Evolutionary conservation across 129 eudicot genomes (phyloP), one percentile per base, ranked within the genome.

Genomic region (Artemisia annua): DNA sequence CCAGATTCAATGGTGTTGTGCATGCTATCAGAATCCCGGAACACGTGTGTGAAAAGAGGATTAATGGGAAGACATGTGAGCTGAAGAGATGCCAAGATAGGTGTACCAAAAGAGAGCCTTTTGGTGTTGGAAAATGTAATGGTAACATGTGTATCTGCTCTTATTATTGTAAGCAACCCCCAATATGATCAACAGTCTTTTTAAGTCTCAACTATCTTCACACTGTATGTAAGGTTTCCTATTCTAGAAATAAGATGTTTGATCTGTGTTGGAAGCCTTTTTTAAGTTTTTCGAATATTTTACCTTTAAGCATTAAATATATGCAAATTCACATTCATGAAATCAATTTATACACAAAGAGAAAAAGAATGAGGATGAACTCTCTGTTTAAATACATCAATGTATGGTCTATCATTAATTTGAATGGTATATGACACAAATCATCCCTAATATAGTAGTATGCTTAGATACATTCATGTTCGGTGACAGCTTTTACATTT

Each of bases 161-260:
- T n/a, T 82, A 82, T 80, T 85, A 71, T 69, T 85, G 87, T 69
- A 58, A 63, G 70, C 62, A 35, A 56, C 87, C 90, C 24, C 90
- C 90, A 49, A 55, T 73, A 22, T 84, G 67, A 81, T 39, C 24
- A 57, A 43, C 53, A 6, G 4, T 6, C 4, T n/a, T n/a, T n/a
- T 30, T 30, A 4, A 13, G 50, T 24, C 12, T 62, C 70, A 15
- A 48, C 22, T 24, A 26, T 19, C 56, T 67, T 76, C 63, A 50
- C 32, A 14, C 46, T 39, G 46, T 51, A 78, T 71, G 72, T 70
- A 63, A 16, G 61, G 58, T 46, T 71, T 30, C 61, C 12, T 39
- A 57, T 63, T 53, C 66, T 39, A 24, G 17, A 46, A 71, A 78
- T 63, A 63, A 71, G 68, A 63, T 63, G 60, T 51, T 28, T 43